phyloP scores from a whole-genome alignment of 768 basidiomycete genomes.

The Cyclocybe aegerita region DNA sequence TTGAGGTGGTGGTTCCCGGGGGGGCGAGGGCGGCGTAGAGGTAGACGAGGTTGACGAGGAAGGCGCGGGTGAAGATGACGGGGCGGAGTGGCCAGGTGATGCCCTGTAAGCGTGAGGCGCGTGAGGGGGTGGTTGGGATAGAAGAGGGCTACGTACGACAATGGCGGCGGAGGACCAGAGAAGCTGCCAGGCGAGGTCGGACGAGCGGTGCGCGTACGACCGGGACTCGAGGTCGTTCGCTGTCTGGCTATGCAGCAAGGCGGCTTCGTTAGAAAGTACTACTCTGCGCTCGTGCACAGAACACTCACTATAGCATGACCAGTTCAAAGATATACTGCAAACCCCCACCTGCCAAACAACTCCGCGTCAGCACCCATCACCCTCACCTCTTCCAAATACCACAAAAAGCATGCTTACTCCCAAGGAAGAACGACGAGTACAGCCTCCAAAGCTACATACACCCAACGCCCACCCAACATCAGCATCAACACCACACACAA shows the following conservation, averaged over 20 bases:
- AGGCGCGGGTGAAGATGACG: conserved; percentile 58
- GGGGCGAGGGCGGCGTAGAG: conserved; percentile 66
- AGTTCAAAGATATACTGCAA: conserved; percentile 56
- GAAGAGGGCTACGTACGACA: conserved; percentile 45
- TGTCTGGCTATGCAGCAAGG: conserved; percentile 51
- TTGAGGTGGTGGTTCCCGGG: conserved; percentile 62
- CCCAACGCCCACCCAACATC: not conserved
- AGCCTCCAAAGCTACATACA: conserved; percentile 64
- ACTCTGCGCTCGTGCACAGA: not conserved
- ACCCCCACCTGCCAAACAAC: conserved; percentile 37
- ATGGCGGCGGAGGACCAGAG: conserved; percentile 53
- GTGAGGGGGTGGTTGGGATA: not conserved
- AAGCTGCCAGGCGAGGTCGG: conserved; percentile 79
- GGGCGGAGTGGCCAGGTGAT: conserved; percentile 63
- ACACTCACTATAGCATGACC: conserved; percentile 65
- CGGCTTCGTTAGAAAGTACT: not conserved
- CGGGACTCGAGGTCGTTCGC: conserved; percentile 62
- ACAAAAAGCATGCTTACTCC: conserved; percentile 22
- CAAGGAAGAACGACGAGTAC: conserved; percentile 73
- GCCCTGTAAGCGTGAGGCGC: conserved; percentile 21
- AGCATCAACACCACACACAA: not conserved
- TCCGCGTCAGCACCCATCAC: not conserved
- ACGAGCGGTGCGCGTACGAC: conserved; percentile 57
- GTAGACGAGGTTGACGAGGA: conserved; percentile 69
- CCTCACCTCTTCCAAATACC: not conserved